phyloP scores from a whole-genome alignment of 2,329 filamentous ascomycete species.

The Penicillium sp. region DNA sequence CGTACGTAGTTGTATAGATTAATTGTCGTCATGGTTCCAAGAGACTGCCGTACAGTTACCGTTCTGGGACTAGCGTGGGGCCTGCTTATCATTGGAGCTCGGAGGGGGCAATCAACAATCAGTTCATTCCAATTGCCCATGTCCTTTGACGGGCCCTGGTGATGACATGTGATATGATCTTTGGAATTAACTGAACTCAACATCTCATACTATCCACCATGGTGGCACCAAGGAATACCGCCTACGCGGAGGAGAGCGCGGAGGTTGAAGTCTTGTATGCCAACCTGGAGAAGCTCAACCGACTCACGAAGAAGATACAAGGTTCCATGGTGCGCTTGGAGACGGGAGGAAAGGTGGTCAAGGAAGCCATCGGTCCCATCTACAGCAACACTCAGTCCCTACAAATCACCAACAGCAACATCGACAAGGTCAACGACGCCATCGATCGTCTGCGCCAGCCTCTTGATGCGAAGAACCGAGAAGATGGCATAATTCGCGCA shows the following conservation, averaged over 20 bases:
- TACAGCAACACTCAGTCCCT: slow-evolving; percentile 88
- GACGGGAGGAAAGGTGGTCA: slow-evolving; percentile 82
- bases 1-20: neutral
- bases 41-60: neutral
- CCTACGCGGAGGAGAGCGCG: slow-evolving; percentile 64
- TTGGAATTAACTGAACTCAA: slow-evolving; percentile 17
- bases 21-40: neutral
- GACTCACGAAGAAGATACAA: slow-evolving; percentile 93
- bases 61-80: slow-evolving; percentile 23
- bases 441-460: slow-evolving; percentile 88
- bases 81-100: slow-evolving; percentile 19
- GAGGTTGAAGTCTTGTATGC: slow-evolving; percentile 66
- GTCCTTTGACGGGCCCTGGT: slow-evolving; percentile 7
- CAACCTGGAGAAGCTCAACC: slow-evolving; percentile 84
- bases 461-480: slow-evolving; percentile 85
- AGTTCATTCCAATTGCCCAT: neutral
- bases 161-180: slow-evolving; percentile 22
- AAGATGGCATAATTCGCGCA: slow-evolving; percentile 85
- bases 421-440: slow-evolving; percentile 79
- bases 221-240: slow-evolving; percentile 57
- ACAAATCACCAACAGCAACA: slow-evolving; percentile 84
- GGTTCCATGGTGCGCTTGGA: slow-evolving; percentile 81
- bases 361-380: slow-evolving; percentile 87
- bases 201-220: slow-evolving; percentile 35
- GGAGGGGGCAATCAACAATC: slow-evolving; percentile 9